Conservation (phyloP, 1,139 yeast genomes). For the Blastobotrys ciferrii region DNA sequence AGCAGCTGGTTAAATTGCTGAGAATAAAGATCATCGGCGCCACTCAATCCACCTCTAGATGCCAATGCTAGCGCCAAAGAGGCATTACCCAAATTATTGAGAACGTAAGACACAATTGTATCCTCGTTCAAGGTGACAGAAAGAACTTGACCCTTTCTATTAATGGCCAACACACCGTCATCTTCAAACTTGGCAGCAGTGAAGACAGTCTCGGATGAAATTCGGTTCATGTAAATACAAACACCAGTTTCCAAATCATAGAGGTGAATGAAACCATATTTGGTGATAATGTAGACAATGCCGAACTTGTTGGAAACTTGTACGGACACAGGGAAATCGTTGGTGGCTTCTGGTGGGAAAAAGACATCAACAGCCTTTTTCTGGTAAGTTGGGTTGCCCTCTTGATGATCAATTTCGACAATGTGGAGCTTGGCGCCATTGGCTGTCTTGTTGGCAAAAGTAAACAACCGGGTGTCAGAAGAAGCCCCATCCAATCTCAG, state of each 20-base stretch:
- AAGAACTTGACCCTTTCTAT: constrained; percentile 92
- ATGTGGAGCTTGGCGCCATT: constrained; percentile 86
- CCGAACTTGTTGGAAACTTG: constrained; percentile 87
- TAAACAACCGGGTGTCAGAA: constrained; percentile 79
- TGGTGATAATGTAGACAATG: constrained; percentile 82
- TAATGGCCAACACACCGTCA: constrained; percentile 88
- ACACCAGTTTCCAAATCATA: constrained; percentile 92
- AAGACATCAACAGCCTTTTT: constrained; percentile 91
- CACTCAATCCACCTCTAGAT: constrained; percentile 94
- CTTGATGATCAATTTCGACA: constrained; percentile 93
- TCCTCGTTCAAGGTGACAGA: constrained; percentile 87
- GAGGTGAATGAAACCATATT: constrained; percentile 93
- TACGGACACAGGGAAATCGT: constrained; percentile 94
- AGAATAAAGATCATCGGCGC: constrained; percentile 87
- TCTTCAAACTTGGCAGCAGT: constrained; percentile 73
- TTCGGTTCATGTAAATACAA: constrained; percentile 92
- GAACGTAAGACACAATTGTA: constrained; percentile 84
- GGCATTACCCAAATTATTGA: constrained; percentile 83
- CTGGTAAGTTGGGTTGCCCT: constrained; percentile 76
- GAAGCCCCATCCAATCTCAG: constrained; percentile 72
- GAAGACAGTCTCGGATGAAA: constrained; percentile 94
- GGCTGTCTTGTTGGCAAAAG: constrained; percentile 81
- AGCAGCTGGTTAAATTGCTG: constrained; percentile 89
- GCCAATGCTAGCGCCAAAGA: constrained; percentile 85
- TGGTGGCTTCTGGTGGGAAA: constrained; percentile 95